Base-by-base conservation (phyloP, 441 rosid species). In the Gossypium schwendimanii region DNA sequence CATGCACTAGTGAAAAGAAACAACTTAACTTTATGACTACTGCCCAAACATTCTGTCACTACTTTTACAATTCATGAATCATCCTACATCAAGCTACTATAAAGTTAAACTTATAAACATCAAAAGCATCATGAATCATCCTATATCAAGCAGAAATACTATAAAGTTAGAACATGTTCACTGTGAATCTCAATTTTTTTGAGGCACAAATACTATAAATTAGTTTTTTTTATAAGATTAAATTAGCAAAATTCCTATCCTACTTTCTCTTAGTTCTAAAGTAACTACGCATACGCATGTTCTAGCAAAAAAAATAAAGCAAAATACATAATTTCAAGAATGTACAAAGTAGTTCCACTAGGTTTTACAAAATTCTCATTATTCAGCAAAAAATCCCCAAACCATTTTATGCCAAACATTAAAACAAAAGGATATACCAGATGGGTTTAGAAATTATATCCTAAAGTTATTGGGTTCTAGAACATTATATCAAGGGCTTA, bases 241-340 rank as follows among this genome's bases (percentile, higher is more conserved):
- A 63, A 63, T 63, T 3, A 36, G 47, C 50, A 4, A n/a, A 47
- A 24, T 7, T 47, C 12, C 50, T 24, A 47, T 11, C 70, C 41
- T 66, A 12, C 50, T 58, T 53, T 39, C 52, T 33, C 8, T 58
- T 57, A 55, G 64, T 54, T 57, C 73, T 39, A 14, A 41, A 39
- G 21, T 55, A 70, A 55, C 63, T 14, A 57, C 12, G n/a, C 20
- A 39, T 36, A 11, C 6, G 23, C 33, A 14, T 24, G 52, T 14
- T 20, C 41, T 24, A 47, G 50, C 5, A 66, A 4, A 52, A 66
- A 1, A 39, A 11, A 1, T 20, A 55, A 66, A 47, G 57, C 57
- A 47, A 66, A 66, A 26, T 41, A 47, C 28, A 47, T 23, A 64
- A 64, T 64, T 64, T 45, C 36, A 47, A 66, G 69, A 14, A 15